Base-by-base conservation (phyloP, 2,329 filamentous ascomycete genomes). In the Cytospora schulzeri region DNA sequence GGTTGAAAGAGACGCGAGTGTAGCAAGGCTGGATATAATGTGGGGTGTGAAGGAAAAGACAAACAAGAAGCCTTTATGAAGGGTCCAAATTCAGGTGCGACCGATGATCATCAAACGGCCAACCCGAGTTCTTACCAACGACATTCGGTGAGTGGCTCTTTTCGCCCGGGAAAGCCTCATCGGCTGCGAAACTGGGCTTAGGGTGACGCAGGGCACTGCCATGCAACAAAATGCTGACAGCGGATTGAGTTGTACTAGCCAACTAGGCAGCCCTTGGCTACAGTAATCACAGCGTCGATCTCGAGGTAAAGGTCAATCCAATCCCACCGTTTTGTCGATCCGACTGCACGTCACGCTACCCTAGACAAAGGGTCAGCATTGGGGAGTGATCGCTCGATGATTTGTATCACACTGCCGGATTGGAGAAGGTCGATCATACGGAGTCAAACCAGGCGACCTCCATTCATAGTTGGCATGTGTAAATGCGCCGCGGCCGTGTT, bases 311-410 rank as follows among this genome's bases (percentile, higher is more conserved):
- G 15, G 9, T 12, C 14, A 11, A 62, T 62, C 28, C 59, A 11
- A 62, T 56, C 28, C 59, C 52, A 28, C 35, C 6, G 38, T 62
- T 62, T 56, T 17, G 59, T 50, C 59, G 59, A 62, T 62, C 59
- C 59, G 38, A 56, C 35, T 22, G 52, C 59, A 26, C 52, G 52
- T 52, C 38, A 53, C 52, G 38, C 26, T 33, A 29, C n/a, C 4
- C 14, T 19, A 11, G 9, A 15, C 24, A 35, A n/a, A 26, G 28
- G 28, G 19, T 28, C 9, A 26, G 26, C 28, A 22, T 31, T 29
- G 28, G 45, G 45, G n/a, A 24, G n/a, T 14, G 45, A 22, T 24
- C 45, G 45, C 45, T 48, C 38, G n/a, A 48, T 22, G n/a, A n/a
- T 35, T 14, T 35, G n/a, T 19, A 48, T 48, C 9, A 12, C 33